Evolutionary conservation across 306 rosid species (phyloP), one percentile per base, ranked within the genome.

Genomic region (Dryas octopetala): DNA sequence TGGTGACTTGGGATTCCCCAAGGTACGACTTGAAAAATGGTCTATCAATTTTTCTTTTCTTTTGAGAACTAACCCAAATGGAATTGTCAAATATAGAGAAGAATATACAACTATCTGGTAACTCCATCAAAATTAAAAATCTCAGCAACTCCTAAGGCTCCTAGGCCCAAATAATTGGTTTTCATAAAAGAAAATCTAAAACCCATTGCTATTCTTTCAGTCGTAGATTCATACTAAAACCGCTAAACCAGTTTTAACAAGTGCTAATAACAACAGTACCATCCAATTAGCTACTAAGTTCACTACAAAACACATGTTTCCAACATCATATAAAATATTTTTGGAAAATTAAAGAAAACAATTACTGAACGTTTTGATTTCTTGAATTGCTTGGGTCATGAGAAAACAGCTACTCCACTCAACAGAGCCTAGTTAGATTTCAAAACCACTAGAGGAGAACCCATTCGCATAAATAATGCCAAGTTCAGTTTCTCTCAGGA

Each of bases 401-500:
- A 10, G 4, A 9, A 62, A 62, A 62, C 10, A 71, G 55, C 58
- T 15, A 32, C 3, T 32, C 38, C 38, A 32, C 38, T 32, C 38
- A 32, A 32, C 2, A 32, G 38, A 32, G 38, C 38, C 2, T 19
- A 71, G 19, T 38, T 50, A 51, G 38, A 38, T 23, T 62, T 7
- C 49, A 45, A 1, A 72, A 57, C 16, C 7, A 52, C n/a, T 14
- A 26, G 17, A 5, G 4, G n/a, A 16, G 32, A 74, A 74, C 58
- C 43, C 6, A 19, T 82, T 70, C 57, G 9, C 13, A 16, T 0
- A 19, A 53, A 11, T 2, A 45, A 46, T 54, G 74, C 7, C 8
- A 28, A 57, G 66, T 12, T 71, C 10, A 7, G 38, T 26, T 19
- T 62, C 40, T 78, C 62, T 66, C 9, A 61, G 23, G 10, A 77